Base-by-base conservation (phyloP, 176 grass and related monocot genomes). In the Avena sativa region DNA sequence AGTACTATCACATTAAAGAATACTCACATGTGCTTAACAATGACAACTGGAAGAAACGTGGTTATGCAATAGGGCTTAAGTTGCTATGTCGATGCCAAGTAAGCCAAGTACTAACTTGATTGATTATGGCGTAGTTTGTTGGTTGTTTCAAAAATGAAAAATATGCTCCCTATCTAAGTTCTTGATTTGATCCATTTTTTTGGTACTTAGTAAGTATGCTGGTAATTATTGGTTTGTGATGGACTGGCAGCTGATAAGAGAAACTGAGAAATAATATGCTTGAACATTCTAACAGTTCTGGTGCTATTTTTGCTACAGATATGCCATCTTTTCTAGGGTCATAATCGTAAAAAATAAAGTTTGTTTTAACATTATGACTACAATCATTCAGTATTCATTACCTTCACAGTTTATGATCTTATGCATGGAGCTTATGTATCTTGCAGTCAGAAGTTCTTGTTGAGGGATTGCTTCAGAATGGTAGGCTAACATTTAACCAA, bases 401-500 rank as follows among this genome's bases (percentile, higher is more conserved):
- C 28, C 25, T 67, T 48, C 72, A 13, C 25, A 50, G 32, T 91
- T 75, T 68, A 76, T 88, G 40, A 71, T n/a, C 6, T 80, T 77
- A 76, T 52, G 69, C 51, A 13, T 86, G 47, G 12, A 78, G 32
- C 17, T 79, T 80, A 55, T 79, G 55, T 87, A 69, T 90, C 63
- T 88, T 91, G 75, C 62, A 98, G 96, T 93, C 90, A 64, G 93
- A 95, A 89, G 51, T 38, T 81, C 82, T 98, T 89, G 86, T 94
- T 6, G 89, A 94, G 84, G 93, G 92, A 79, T 85, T 98, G 80
- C 76, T 98, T 84, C 89, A 90, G 79, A 92, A 98, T 89, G 96
- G 93, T 69, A 96, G 93, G 71, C 88, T 98, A 83, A 98, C 96
- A 88, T 96, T 98, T 83, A 76, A 92, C 65, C 93, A 98, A 87